These are phyloP conservation scores for Aspergillus mulundensis DNA, from an alignment of 495 filamentous ascomycete genomes.

Conservation along the genomic window DNA sequence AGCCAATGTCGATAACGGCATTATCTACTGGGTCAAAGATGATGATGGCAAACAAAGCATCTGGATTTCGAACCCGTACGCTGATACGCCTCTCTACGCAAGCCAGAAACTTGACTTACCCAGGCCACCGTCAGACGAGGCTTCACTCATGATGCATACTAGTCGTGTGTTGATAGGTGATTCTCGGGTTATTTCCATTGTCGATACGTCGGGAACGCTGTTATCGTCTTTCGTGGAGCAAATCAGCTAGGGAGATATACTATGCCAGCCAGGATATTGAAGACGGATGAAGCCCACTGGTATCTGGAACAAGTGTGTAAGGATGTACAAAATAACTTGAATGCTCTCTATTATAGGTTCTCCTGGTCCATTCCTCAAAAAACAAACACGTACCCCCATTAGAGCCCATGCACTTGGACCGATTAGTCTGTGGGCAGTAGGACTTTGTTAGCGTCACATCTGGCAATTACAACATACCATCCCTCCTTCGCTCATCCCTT, in stretches of 20 bases:
- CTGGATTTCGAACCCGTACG: constrained; percentile 21
- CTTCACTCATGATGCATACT: constrained; percentile 1
- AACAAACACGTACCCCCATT: constrained; percentile 9
- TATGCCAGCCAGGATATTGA: no score
- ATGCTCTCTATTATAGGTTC: constrained; percentile 9
- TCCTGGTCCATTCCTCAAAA: constrained; percentile 1
- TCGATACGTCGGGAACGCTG: constrained; percentile 11
- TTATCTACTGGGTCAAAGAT: constrained; percentile 22
- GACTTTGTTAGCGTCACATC: constrained; percentile 17
- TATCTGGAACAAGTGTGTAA: no score
- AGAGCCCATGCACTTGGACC: constrained; percentile 8
- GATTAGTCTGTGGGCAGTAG: constrained; percentile 15
- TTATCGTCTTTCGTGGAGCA: constrained; percentile 17
- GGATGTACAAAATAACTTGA: constrained; percentile 8
- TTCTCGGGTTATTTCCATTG: constrained; percentile 12
- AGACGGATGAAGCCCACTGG: no score
- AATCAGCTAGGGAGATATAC: no score
- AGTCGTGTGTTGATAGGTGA: constrained; percentile 17
- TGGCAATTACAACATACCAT: constrained; percentile 4
- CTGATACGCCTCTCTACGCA: constrained; percentile 10
- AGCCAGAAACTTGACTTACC: constrained; percentile 14
- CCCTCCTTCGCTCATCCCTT: constrained; percentile 7
- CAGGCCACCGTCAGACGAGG: constrained; percentile 5
- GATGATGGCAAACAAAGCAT: constrained; percentile 16
- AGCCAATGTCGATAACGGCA: constrained; percentile 8